Percentiles rank a stretch among this genome's conserved stretches.
These are phyloP conservation scores for Teratosphaeria viscida DNA, from an alignment of 2,329 filamentous ascomycete species.

Conservation along the genomic window DNA sequence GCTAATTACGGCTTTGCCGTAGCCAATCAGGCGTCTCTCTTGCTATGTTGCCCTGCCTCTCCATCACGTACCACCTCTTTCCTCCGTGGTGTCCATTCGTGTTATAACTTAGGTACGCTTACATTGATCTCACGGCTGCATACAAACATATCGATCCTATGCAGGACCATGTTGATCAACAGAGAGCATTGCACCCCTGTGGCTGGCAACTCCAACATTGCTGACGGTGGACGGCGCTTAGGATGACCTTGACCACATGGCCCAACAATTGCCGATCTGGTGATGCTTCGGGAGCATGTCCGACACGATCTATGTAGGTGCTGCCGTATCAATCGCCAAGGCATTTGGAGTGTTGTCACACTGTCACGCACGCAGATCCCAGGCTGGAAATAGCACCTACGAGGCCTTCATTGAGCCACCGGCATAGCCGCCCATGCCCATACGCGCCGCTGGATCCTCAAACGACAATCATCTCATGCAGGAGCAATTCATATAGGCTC, in stretches of 20 bases:
- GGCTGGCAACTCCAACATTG: not conserved
- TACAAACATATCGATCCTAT: not conserved
- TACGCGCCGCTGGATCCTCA: not conserved
- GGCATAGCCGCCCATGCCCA: slow-evolving; percentile 1
- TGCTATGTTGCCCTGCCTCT: too few relatives aligned
- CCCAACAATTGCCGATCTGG: not conserved
- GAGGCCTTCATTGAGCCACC: not conserved
- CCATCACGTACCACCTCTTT: too few relatives aligned
- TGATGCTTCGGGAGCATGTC: not conserved
- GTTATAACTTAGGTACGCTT: too few relatives aligned
- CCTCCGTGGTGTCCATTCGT: too few relatives aligned
- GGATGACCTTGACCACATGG: not conserved
- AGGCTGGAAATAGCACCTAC: slow-evolving; percentile 2
- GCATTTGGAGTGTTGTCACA: not conserved
- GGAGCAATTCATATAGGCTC: slow-evolving; percentile 4
- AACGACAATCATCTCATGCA: slow-evolving; percentile 1
- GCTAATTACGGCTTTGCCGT: too few relatives aligned
- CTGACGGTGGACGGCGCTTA: not conserved
- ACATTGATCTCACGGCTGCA: too few relatives aligned
- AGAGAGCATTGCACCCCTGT: not conserved
- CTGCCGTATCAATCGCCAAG: not conserved
- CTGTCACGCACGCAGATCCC: not conserved
- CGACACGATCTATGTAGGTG: not conserved
- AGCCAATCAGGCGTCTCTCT: too few relatives aligned
- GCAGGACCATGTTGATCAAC: not conserved